Percentiles rank a stretch among this genome's conserved stretches.
Evolutionary conservation across 1,139 yeast genomes (phyloP).

Genomic region (Debaryomyces sp.): DNA sequence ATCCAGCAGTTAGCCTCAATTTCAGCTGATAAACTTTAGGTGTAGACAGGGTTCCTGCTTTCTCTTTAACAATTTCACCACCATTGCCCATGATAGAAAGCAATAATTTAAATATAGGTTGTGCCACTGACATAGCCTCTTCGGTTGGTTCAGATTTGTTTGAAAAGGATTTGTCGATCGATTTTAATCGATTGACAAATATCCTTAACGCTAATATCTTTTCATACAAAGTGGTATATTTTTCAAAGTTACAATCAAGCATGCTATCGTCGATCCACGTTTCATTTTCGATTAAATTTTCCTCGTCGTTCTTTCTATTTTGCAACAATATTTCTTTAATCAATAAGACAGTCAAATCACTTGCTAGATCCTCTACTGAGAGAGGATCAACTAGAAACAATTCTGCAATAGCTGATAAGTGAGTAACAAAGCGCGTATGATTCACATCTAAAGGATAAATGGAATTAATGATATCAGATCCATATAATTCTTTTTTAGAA

Average conservation of each 20-base stretch:
- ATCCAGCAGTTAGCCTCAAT: constrained; percentile 71
- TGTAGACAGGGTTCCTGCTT: constrained; percentile 54
- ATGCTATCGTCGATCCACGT: constrained; percentile 55
- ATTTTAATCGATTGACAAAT: constrained; percentile 64
- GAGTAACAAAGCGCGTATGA: constrained; percentile 49
- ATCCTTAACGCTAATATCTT: constrained; percentile 61
- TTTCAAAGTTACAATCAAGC: constrained; percentile 29
- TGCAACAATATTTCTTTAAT: constrained; percentile 63
- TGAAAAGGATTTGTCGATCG: constrained; percentile 23
- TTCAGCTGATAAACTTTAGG: constrained; percentile 64
- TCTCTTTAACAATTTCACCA: constrained; percentile 72
- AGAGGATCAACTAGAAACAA: constrained; percentile 55
- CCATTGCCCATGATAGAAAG: constrained; percentile 71
- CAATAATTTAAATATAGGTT: constrained; percentile 68
- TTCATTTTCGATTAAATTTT: constrained; percentile 29
- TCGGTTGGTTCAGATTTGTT: constrained; percentile 8
- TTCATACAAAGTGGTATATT: constrained; percentile 33
- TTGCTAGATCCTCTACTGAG: constrained; percentile 54
- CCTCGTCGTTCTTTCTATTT: constrained; percentile 34
- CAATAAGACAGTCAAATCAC: constrained; percentile 60
- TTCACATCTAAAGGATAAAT: constrained; percentile 55
- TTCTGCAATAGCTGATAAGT: constrained; percentile 64
- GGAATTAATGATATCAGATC: constrained; percentile 39
- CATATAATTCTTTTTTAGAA: constrained; percentile 40
- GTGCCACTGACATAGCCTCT: constrained; percentile 42